These are phyloP conservation scores for Pilatotrama ljubarskyi DNA, from an alignment of 768 basidiomycete genomes.

Conservation along the genomic window DNA sequence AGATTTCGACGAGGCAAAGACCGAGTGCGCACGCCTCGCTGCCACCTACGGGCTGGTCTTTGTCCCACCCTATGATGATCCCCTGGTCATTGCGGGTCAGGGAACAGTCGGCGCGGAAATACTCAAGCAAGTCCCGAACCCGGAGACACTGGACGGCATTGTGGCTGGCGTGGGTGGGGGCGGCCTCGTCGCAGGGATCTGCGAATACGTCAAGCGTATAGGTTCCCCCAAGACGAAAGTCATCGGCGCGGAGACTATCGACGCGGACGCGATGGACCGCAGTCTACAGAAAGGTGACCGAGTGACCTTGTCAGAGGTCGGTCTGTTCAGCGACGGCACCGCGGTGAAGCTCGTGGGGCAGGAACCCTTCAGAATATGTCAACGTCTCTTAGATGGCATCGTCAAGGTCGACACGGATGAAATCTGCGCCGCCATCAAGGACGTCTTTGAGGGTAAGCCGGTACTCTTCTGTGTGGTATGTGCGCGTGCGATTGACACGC, in stretches of 20 bases:
- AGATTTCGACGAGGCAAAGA: conserved; percentile 97
- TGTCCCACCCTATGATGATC: conserved; percentile 97
- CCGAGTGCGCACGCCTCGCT: conserved; percentile 88
- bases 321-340: conserved; percentile 96
- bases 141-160: conserved; percentile 77
- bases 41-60: conserved; percentile 74
- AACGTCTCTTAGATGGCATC: conserved; percentile 77
- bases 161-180: conserved; percentile 95
- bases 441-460: conserved; percentile 88
- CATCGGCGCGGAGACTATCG: conserved; percentile 90
- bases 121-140: conserved; percentile 79
- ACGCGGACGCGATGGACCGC: conserved; percentile 90
- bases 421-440: conserved; percentile 98
- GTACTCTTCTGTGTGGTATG: background rate
- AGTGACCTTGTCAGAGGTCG: conserved; percentile 84
- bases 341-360: conserved; percentile 95
- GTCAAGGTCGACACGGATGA: conserved; percentile 92
- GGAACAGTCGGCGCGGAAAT: conserved; percentile 96
- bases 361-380: conserved; percentile 92
- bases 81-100: conserved; percentile 95
- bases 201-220: conserved; percentile 90
- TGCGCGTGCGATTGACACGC: background rate
- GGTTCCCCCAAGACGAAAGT: conserved; percentile 82
- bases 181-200: conserved; percentile 87
- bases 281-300: conserved; percentile 82